Evolutionary conservation across 2,329 filamentous ascomycete species (phyloP), one percentile per base, ranked within the genome.

Genomic region (Trichoderma sp.): DNA sequence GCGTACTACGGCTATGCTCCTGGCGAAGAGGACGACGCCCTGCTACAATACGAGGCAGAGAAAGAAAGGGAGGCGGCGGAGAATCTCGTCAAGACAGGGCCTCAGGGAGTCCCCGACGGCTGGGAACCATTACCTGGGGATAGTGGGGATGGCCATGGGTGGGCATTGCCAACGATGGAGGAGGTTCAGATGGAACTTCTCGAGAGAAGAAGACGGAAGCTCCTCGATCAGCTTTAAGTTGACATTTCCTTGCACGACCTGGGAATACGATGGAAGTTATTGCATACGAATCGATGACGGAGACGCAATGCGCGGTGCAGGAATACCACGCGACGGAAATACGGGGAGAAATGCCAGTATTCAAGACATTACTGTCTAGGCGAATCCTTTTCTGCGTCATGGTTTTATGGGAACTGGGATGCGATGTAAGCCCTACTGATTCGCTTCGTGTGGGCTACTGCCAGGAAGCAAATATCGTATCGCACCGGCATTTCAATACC

Each of bases 131-230:
- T 99, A 76, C 96, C 96, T 0, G 96, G 95, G 0, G 94, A 98
- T 82, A 85, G 85, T 3, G 95, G 94, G 1, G 94, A 97, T 80
- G 95, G 95, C 0, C 85, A 90, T 47, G 88, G 85, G 61, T 98
- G 95, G 95, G 89, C 88, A 74, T 81, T 98, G 77, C 96, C 96
- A 9, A 95, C 92, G 6, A 82, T 94, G 71, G 94, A 97, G 23
- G 93, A 98, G 80, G 95, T 98, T n/a, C 94, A 98, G 82, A 90
- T 95, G 78, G 96, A 98, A 82, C 84, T 99, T 76, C 88, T 99
- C 69, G 94, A 98, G 75, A 87, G 95, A 82, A 88, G 95, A 82
- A 90, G 93, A 80, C 88, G 91, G 81, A 93, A 91, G 80, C 83
- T 99, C 73, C 83, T 99, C 75, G 94, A 98, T 77, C 95, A 96